Percentiles rank a stretch among this genome's conserved stretches.
phyloP scores from a whole-genome alignment of 257 asterid genomes.

The Knoxia roxburghii region DNA sequence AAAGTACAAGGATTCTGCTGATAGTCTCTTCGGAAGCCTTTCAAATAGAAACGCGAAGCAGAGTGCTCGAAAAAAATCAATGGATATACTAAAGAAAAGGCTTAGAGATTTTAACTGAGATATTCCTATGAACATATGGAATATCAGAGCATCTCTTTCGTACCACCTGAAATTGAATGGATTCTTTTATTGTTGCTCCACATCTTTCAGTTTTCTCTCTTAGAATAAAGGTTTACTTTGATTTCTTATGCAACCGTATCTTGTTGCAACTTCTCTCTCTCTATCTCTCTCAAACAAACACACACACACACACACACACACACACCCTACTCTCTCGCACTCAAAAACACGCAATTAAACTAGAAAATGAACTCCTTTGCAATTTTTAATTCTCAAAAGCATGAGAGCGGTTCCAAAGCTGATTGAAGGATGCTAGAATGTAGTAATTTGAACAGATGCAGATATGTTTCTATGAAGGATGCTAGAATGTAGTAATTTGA shows the following conservation, averaged over 20 bases:
- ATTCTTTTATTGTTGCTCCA: constrained; percentile 9
- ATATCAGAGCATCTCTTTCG: neutral
- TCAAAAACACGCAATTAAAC: no score
- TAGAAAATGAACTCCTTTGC: no score
- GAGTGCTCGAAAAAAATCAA: constrained; percentile 73
- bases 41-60: constrained; percentile 69
- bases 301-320: no score
- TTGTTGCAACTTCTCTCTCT: neutral
- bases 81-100: constrained; percentile 74
- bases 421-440: neutral
- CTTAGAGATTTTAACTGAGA: constrained; percentile 77
- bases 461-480: neutral
- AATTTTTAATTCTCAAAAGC: neutral
- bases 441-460: neutral
- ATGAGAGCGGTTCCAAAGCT: neutral
- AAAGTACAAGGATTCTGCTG: constrained; percentile 74
- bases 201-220: neutral
- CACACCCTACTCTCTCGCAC: no score
- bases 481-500: no score
- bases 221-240: neutral
- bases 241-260: neutral
- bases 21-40: constrained; percentile 87
- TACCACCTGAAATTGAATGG: constrained; percentile 11
- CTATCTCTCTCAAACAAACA: neutral
- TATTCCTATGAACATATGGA: neutral